Evolutionary conservation across 805 yeast species (phyloP), one percentile per base, ranked within the genome.

Genomic region (Nematodospora valgi): DNA sequence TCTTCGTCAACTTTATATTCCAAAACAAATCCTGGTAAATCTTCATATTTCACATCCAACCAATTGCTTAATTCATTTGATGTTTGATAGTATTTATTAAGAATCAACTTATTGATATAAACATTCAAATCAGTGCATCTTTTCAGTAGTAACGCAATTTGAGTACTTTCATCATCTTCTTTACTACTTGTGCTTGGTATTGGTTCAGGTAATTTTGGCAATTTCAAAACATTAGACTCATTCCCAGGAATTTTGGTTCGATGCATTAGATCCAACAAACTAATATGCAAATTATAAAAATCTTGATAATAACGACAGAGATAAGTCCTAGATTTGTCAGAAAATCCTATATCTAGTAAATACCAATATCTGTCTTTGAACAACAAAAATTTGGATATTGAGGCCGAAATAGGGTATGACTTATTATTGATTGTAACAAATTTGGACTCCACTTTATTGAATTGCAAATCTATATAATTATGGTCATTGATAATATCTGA

Each of bases 231-330:
- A 16, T 28, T 27, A 12, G 29, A 19, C n/a, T n/a, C 32, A 19
- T 36, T 49, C 56, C 3, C 56, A 50, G 35, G 34, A 27, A 32
- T 25, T 5, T 34, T 23, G n/a, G n/a, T n/a, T n/a, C n/a, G n/a
- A n/a, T n/a, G n/a, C 22, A 23, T 19, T 37, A 33, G 16, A 11
- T 32, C 17, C 9, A 44, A 27, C 17, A 59, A 43, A 2, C 35
- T 37, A 6, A 51, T 36, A 39, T 63, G 68, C 30, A 67, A 49
- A 21, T 58, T 45, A 43, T 62, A 63, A 33, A 67, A 64, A 30
- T 64, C 69, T 37, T 62, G 62, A 43, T 64, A 64, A 32, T 49
- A 48, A 39, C 62, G 59, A 25, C 58, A 56, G 10, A 63, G 34
- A 32, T 45, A 53, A 4, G 54, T 19, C 6, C 30, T 41, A 14